These are phyloP conservation scores for Sclerotinia sclerotiorum DNA, from an alignment of 2,329 filamentous ascomycete genomes.

Conservation along the genomic window DNA sequence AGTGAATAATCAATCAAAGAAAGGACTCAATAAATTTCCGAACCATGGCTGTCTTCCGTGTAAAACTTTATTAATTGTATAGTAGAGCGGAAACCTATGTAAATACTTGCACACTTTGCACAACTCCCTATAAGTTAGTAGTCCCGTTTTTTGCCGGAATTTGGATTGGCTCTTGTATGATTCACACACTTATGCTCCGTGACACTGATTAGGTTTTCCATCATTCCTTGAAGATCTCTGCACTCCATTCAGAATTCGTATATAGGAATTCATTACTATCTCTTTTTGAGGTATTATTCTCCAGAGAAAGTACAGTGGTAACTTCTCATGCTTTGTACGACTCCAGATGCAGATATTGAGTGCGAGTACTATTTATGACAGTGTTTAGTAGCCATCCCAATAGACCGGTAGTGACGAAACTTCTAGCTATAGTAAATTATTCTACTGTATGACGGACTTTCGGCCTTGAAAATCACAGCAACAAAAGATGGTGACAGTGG, in stretches of 20 bases:
- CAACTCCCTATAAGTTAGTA: not conserved
- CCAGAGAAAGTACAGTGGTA: not conserved
- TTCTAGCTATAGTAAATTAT: not conserved
- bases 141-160: not conserved
- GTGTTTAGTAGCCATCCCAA: not conserved
- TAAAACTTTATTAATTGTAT: no score
- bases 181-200: not conserved
- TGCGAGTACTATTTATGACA: not conserved
- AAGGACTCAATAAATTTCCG: not conserved
- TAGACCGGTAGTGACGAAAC: not conserved
- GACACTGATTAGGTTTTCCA: no score
- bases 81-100: accelerated
- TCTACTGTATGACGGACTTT: not conserved
- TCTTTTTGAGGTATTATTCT: not conserved
- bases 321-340: not conserved
- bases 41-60: not conserved
- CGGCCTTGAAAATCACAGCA: no score
- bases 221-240: no score
- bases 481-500: no score
- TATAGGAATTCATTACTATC: not conserved
- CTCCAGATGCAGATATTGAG: not conserved
- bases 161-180: not conserved
- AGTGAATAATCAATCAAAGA: not conserved
- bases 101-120: not conserved
- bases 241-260: no score